Conservation (phyloP, 345 rosid genomes). For the Lenwebbia sp. region DNA sequence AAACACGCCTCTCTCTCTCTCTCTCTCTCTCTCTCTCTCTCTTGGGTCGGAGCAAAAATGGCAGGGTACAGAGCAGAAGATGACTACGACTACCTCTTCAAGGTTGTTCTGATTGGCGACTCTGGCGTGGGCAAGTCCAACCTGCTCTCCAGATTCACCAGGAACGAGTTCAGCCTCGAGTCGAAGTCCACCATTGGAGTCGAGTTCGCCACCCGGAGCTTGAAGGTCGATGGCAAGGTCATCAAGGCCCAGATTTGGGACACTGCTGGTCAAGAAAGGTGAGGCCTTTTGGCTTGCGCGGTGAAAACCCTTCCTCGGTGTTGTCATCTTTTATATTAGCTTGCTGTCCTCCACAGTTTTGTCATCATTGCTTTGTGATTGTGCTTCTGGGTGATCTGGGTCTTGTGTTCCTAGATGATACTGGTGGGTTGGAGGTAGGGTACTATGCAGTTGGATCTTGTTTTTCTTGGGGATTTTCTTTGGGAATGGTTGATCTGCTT, state of each 20-base stretch:
- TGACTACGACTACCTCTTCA: conserved; percentile 91
- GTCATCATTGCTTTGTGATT: background rate
- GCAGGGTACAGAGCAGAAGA: conserved; percentile 91
- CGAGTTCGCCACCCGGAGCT: conserved; percentile 95
- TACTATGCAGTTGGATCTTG: background rate
- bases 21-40: background rate
- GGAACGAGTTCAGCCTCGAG: conserved; percentile 91
- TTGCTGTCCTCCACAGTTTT: background rate
- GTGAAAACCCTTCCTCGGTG: background rate
- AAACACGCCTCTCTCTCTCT: background rate
- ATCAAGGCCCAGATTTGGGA: conserved; percentile 99
- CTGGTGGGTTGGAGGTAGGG: background rate
- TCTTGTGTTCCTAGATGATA: background rate
- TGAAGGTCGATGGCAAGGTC: conserved; percentile 70
- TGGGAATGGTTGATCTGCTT: background rate
- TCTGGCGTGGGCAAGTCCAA: conserved; percentile 95
- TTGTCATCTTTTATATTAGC: background rate
- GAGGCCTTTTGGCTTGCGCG: background rate
- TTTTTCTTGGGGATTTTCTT: background rate
- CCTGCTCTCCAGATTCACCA: conserved; percentile 81
- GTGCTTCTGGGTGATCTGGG: background rate
- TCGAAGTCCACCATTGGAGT: conserved; percentile 92
- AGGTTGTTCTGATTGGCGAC: conserved; percentile 83
- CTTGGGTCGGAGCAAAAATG: conserved; percentile 18
- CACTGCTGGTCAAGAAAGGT: conserved; percentile 97